These are phyloP conservation scores for Xylariaceae sp. DNA, from an alignment of 2,329 filamentous ascomycete species.

Conservation along the genomic window DNA sequence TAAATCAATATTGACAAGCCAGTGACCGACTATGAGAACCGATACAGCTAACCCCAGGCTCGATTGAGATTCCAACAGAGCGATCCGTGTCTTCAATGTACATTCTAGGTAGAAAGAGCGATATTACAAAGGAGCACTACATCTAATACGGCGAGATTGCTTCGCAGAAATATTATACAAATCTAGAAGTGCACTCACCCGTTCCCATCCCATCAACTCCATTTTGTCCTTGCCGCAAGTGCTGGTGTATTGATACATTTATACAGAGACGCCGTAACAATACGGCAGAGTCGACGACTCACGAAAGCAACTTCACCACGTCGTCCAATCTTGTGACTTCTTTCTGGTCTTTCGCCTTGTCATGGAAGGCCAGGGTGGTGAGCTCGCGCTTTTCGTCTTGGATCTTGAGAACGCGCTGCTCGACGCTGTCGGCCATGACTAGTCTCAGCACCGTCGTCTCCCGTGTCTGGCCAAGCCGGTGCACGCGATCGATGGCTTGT, in stretches of 20 bases:
- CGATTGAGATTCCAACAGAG: background rate
- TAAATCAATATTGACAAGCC: too few species aligned
- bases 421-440: constrained; percentile 78
- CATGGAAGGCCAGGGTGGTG: constrained; percentile 77
- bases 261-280: background rate
- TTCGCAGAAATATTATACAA: constrained; percentile 5
- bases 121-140: background rate
- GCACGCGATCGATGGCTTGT: constrained; percentile 86
- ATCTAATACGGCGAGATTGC: background rate
- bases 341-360: constrained; percentile 62
- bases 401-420: constrained; percentile 77
- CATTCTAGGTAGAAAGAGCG: background rate
- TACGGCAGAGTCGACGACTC: background rate
- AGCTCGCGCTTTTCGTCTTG: constrained; percentile 79
- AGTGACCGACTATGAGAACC: too few species aligned
- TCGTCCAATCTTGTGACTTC: constrained; percentile 44
- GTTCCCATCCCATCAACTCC: constrained; percentile 5
- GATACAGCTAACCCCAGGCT: too few species aligned
- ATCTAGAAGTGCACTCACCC: background rate
- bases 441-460: constrained; percentile 79
- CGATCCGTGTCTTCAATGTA: background rate
- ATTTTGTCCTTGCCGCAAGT: background rate
- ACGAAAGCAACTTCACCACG: constrained; percentile 50
- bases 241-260: background rate
- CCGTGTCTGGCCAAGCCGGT: constrained; percentile 80